Evolutionary conservation across 768 basidiomycete genomes (phyloP).

Genomic region (Kwoniella botswanensis): DNA sequence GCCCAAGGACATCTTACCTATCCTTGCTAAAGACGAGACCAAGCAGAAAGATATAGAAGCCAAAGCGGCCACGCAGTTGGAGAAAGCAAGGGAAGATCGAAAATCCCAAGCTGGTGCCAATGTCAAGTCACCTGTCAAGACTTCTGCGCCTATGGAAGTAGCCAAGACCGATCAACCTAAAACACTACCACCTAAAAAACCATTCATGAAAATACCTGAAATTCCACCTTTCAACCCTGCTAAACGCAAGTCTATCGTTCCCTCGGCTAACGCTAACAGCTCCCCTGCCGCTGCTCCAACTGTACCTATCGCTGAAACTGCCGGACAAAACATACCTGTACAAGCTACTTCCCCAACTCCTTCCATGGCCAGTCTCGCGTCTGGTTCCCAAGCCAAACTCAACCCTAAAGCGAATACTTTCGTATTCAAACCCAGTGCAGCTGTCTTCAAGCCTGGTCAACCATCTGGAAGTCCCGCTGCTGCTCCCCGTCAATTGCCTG

Average conservation of each 20-base stretch:
- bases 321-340: conserved; percentile 36
- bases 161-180: conserved; percentile 60
- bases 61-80: conserved; percentile 62
- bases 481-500: conserved; percentile 17
- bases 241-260: conserved; percentile 54
- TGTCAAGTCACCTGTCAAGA: conserved; percentile 21
- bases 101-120: conserved; percentile 14
- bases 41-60: conserved; percentile 75
- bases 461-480: conserved; percentile 35
- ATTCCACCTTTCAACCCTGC: conserved; percentile 89
- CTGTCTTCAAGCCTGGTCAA: conserved; percentile 68
- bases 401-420: conserved; percentile 78
- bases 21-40: conserved; percentile 90
- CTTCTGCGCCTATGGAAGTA: conserved; percentile 18
- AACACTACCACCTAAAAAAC: conserved; percentile 59
- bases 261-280: neutral
- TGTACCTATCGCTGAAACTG: conserved; percentile 38
- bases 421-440: conserved; percentile 87
- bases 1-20: conserved; percentile 89
- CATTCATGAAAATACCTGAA: conserved; percentile 79
- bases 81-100: conserved; percentile 62
- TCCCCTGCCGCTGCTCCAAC: conserved; percentile 15
- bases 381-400: conserved; percentile 63
- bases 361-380: conserved; percentile 46
- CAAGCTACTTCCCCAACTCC: conserved; percentile 53